Base-by-base conservation (phyloP, 768 basidiomycete genomes). In the Boletus patriciae region DNA sequence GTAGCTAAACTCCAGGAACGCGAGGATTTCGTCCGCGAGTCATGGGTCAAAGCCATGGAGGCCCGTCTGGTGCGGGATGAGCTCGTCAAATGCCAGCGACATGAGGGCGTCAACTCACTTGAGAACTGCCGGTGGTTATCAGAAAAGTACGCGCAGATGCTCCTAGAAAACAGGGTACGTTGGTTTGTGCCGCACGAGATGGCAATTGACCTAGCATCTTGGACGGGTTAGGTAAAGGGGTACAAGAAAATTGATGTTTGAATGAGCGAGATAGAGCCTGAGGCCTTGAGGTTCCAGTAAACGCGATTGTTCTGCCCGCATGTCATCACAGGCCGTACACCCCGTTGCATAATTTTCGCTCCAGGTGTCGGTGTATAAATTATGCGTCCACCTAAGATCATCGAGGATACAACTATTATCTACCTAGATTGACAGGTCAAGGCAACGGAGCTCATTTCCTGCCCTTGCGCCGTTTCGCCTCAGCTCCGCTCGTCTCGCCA, bases 11-110 rank as follows among this genome's bases (percentile, higher is more conserved):
- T 89, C 49, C 74, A 82, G 64, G 81, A 80, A 63, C 87, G 90
- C 40, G 93, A 96, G 59, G 75, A 83, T 45, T 77, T 83, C 73
- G 78, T 98, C 68, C 85, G 90, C 50, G 94, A 98, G 76, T 90
- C 91, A 49, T 98, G 95, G 95, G 83, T 97, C 33, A 88, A 86
- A 63, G 87, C 91, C 21, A 96, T 98, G 94, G 94, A 97, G 73
- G 84, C 86, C 33, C 85, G 90, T 46, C 78, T 98, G 56, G 92
- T 97, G 46, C 85, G 86, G 58, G 88, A 92, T 55, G 91, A 95
- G 72, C 83, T 98, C 52, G 80, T 84, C 55, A 94, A 92, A 74
- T 98, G 95, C 77, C 92, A 94, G 67, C 81, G 83, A 64, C 80
- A 82, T 8, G 95, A 98, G 77, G 94, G 95, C 33, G 90, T 94